phyloP scores from a whole-genome alignment of 345 rosid species.

The Nephelium lappaceum region DNA sequence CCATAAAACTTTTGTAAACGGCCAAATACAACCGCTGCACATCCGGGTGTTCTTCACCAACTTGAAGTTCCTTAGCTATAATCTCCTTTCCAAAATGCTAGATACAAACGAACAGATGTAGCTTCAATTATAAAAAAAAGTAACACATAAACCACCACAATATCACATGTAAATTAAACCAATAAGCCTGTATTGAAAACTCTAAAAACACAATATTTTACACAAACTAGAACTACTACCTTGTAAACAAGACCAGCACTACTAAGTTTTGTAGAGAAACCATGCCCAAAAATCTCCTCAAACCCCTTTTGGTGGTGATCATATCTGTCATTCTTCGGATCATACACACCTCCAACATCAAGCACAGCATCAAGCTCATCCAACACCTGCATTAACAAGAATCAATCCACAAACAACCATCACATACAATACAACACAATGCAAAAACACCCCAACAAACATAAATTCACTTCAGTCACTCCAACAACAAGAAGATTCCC shows the following conservation, averaged over 20 bases:
- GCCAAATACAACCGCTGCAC: constrained; percentile 76
- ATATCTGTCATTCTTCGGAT: constrained; percentile 68
- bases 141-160: not conserved
- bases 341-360: constrained; percentile 97
- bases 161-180: constrained; percentile 7
- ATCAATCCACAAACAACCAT: constrained; percentile 7
- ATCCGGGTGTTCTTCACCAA: constrained; percentile 73
- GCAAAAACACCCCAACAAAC: not conserved
- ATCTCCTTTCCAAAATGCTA: constrained; percentile 98
- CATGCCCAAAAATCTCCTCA: constrained; percentile 85
- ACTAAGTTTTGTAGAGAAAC: constrained; percentile 82
- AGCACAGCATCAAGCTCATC: constrained; percentile 90
- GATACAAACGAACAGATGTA: not conserved
- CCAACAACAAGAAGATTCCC: not conserved
- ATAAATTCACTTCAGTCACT: not conserved
- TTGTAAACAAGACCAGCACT: constrained; percentile 97
- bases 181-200: not conserved
- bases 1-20: constrained; percentile 92
- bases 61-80: constrained; percentile 81
- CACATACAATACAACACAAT: not conserved
- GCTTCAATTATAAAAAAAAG: not conserved
- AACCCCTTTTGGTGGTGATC: constrained; percentile 97
- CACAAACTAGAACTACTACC: constrained; percentile 38
- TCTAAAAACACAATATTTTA: not conserved
- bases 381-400: constrained; percentile 55